Evolutionary conservation across 371 early-diverging fungal species (phyloP), one percentile per base, ranked within the genome.

Genomic region (Saksenaea oblongispora): DNA sequence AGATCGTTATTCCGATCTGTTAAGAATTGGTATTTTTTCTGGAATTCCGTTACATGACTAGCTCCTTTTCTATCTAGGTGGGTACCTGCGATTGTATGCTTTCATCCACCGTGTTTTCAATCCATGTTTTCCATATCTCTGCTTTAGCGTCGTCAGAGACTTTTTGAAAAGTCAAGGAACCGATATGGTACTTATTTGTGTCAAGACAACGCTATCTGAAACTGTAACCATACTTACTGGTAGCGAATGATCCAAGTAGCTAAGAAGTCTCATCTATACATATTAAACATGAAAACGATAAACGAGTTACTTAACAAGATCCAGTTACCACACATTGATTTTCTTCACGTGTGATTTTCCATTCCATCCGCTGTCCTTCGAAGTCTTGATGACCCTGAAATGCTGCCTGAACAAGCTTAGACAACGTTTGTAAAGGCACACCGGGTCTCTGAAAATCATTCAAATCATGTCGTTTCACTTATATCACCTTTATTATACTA

Each of bases 21-120:
- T 44, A 64, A 53, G 5, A 55, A 47, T 27, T 59, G 59, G 22
- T 58, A n/a, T 13, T 18, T 22, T 37, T 9, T 34, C 62, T 62
- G 44, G 17, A 13, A 14, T 15, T 22, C 34, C 36, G 11, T 11
- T 11, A 31, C 9, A 24, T 18, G 10, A 47, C 5, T 10, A 8
- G 10, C 11, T 47, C 51, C 18, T 24, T 22, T 11, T 22, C 51
- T 22, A 22, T 18, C 22, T 4, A 18, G n/a, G 5, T 18, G n/a
- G 31, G 24, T 58, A 57, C 64, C 64, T 56, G 58, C 11, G 27
- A 18, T 1, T 28, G 18, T 14, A 24, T 14, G 18, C 54, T 51
- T 53, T 64, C 59, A n/a, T 34, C n/a, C 2, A 58, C 56, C n/a
- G 59, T 58, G 37, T 59, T 53, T 24, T 64, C 64, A 47, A 64